Conservation (phyloP, 192 early-diverging fungal genomes). For the Coemansia sp. region DNA sequence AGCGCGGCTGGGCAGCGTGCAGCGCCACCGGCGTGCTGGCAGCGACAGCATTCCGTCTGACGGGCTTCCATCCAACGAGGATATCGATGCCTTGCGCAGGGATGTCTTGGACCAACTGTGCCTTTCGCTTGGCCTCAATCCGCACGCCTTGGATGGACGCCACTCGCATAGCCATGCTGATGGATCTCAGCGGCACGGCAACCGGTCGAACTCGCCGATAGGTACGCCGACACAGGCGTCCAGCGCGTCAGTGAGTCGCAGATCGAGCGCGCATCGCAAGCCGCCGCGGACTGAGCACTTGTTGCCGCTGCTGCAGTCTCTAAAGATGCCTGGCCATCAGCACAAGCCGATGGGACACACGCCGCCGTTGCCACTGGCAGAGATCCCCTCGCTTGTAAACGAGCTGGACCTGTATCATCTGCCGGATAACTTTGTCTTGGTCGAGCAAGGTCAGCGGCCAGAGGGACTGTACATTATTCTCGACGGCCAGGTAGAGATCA, state of each 20-base stretch:
- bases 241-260: slow-evolving; percentile 35
- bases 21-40: slow-evolving; percentile 38
- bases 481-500: slow-evolving; percentile 82
- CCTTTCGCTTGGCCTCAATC: slow-evolving; percentile 41
- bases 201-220: slow-evolving; percentile 2
- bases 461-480: slow-evolving; percentile 91
- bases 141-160: slow-evolving; percentile 35
- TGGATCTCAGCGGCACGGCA: slow-evolving; percentile 11
- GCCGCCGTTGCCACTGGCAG: slow-evolving; percentile 25
- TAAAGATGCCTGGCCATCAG: slow-evolving; percentile 15
- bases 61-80: slow-evolving; percentile 24
- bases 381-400: slow-evolving; percentile 56
- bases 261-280: slow-evolving; percentile 38
- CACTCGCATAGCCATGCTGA: slow-evolving; percentile 10
- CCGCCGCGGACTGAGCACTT: slow-evolving; percentile 41
- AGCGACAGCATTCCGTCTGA: slow-evolving; percentile 29
- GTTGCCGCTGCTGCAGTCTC: slow-evolving; percentile 46
- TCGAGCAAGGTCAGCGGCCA: slow-evolving; percentile 83
- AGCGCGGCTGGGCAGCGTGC: slow-evolving; percentile 4
- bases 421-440: slow-evolving; percentile 72
- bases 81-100: slow-evolving; percentile 40
- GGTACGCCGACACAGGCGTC: slow-evolving; percentile 14
- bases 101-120: slow-evolving; percentile 38
- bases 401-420: slow-evolving; percentile 78
- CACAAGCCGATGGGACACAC: slow-evolving; percentile 10